These are phyloP conservation scores for Xylariaceae sp. DNA, from an alignment of 2,329 filamentous ascomycete species.

Conservation along the genomic window DNA sequence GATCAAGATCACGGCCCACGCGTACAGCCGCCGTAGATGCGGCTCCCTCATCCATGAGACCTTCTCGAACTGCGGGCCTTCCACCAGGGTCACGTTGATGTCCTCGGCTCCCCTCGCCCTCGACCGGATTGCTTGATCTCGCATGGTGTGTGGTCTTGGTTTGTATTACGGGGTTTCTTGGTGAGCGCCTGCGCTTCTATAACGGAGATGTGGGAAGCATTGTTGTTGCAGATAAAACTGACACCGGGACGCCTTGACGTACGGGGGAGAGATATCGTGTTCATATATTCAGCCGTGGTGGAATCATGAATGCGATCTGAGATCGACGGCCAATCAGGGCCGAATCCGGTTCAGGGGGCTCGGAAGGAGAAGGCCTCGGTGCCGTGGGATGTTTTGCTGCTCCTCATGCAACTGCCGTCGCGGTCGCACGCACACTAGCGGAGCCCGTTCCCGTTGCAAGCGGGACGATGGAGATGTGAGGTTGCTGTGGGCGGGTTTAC, in stretches of 20 bases:
- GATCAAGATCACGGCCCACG: constrained; percentile 50
- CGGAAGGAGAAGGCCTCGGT: constrained; percentile 19
- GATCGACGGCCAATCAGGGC: constrained; percentile 10
- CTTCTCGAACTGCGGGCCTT: constrained; percentile 24
- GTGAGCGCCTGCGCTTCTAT: constrained; percentile 1
- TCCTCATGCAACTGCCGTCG: no score
- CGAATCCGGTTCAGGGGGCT: constrained; percentile 3
- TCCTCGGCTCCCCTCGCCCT: constrained; percentile 12
- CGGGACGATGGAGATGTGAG: constrained; percentile 2
- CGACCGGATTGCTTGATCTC: constrained; percentile 8
- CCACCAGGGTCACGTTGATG: constrained; percentile 21
- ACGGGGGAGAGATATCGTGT: neutral
- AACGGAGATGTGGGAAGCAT: constrained; percentile 1
- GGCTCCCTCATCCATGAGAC: constrained; percentile 56
- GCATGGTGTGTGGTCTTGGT: constrained; percentile 9
- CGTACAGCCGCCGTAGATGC: constrained; percentile 54
- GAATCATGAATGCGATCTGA: constrained; percentile 14
- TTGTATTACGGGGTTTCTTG: neutral
- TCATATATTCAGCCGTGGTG: constrained; percentile 20
- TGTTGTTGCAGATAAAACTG: constrained; percentile 1
- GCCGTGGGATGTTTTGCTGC: neutral
- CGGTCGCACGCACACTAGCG: constrained; percentile 18
- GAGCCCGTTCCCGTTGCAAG: constrained; percentile 19
- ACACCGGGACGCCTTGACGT: constrained; percentile 3
- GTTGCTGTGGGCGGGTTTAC: no score